Percentiles rank a stretch among this genome's conserved stretches.
These are phyloP conservation scores for Cytospora piceae DNA, from an alignment of 2,329 filamentous ascomycete genomes.

Conservation along the genomic window DNA sequence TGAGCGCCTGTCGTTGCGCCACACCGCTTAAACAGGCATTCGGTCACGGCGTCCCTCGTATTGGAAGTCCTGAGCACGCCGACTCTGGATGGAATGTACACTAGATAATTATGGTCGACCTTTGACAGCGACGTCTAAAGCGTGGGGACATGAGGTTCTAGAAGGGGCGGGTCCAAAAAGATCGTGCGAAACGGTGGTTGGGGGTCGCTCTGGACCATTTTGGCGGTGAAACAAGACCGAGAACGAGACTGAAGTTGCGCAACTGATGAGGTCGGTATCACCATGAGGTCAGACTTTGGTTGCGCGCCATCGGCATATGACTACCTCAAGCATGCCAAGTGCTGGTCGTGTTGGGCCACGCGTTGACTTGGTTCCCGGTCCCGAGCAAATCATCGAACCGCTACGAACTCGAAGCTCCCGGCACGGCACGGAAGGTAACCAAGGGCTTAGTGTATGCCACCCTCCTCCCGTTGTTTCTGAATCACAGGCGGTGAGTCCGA, in stretches of 20 bases:
- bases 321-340: background rate
- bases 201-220: background rate
- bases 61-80: background rate
- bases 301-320: background rate
- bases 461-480: background rate
- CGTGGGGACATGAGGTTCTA: background rate
- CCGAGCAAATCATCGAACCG: background rate
- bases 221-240: background rate
- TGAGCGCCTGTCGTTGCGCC: background rate
- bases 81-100: background rate
- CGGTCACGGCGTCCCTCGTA: slow-evolving; percentile 1
- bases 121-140: background rate
- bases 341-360: background rate
- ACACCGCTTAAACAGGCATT: slow-evolving; percentile 4
- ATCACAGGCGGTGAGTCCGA: slow-evolving; percentile 2
- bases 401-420: background rate
- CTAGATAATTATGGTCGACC: background rate
- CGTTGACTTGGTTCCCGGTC: background rate
- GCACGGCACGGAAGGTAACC: background rate
- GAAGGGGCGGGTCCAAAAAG: background rate
- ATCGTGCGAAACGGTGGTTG: background rate
- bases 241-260: background rate
- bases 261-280: too few species aligned
- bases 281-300: background rate
- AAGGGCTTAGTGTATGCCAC: background rate